Evolutionary conservation across 768 basidiomycete species (phyloP), one percentile per base, ranked within the genome.

Genomic region (Lactarius pseudohatsudake): DNA sequence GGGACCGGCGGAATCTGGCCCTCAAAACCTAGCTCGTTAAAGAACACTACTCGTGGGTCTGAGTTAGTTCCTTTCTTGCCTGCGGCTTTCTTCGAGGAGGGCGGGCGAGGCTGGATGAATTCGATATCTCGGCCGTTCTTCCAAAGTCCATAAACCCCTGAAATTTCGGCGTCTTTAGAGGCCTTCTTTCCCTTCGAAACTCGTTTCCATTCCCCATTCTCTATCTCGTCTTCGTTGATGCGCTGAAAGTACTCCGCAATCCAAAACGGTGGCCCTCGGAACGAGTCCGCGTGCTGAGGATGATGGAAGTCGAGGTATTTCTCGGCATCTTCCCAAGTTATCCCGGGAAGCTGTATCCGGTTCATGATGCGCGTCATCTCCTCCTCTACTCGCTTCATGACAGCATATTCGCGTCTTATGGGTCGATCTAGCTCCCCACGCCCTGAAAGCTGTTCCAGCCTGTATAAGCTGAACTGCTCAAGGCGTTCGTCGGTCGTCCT

Each of bases 401-500:
- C 74, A 3, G 72, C 69, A 62, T 75, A 79, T 45, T 81, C 76
- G 3, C 72, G 57, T 4, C 68, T 70, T 40, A 77, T 77, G 0
- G 77, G 71, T 4, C 74, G 72, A 61, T 79, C 73, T 20, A 87
- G 77, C 0, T 79, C 77, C 0, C 82, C 81, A 40, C 76, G 73
- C 2, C 79, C 77, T 0, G 78, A 79, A 40, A 76, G 74, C 71
- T 69, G 73, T 70, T 91, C 89, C 18, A 88, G 73, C 1, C 78
- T 82, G 66, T 88, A 84, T 18, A 92, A 80, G 4, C 83, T 85
- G 73, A 80, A 90, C 59, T 86, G 59, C 1, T 81, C 76, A n/a
- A 90, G 84, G 20, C 82, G 79, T 60, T 87, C 85, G 43, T 89
- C 85, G 0, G 80, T 74, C 0, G 87, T 81, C 18, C 86, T 82